Conservation (phyloP, 371 early-diverging fungal genomes). For the Mucor indicus region DNA sequence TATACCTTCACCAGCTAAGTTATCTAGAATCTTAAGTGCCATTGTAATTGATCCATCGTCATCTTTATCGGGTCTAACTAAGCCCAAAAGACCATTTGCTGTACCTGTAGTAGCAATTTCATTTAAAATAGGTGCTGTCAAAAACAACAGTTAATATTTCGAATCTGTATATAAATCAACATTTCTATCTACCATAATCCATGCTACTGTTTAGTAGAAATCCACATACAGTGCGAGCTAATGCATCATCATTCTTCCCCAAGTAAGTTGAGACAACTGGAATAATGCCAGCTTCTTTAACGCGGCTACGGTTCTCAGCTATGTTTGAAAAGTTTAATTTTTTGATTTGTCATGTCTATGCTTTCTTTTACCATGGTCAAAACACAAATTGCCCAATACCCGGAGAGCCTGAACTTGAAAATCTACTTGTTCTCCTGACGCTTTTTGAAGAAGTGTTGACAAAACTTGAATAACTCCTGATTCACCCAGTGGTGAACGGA, state of each 20-base stretch:
- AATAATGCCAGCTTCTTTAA: conserved; percentile 53
- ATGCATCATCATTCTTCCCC: conserved; percentile 27
- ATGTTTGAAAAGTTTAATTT: not conserved
- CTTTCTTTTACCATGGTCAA: conserved; percentile 64
- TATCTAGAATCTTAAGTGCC: conserved; percentile 33
- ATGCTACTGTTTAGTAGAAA: conserved; percentile 74
- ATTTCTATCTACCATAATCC: conserved; percentile 60
- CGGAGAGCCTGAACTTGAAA: conserved; percentile 60
- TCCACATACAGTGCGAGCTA: conserved; percentile 62
- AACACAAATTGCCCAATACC: conserved; percentile 75
- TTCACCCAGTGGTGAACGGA: conserved; percentile 50
- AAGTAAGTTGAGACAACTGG: conserved; percentile 42
- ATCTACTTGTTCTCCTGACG: conserved; percentile 22
- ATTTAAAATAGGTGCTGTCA: conserved; percentile 49
- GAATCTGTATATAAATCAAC: not conserved
- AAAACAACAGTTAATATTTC: too few relatives aligned
- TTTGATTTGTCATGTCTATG: not conserved
- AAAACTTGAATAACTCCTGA: conserved; percentile 34
- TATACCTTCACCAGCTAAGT: conserved; percentile 34
- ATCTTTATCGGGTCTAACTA: conserved; percentile 37
- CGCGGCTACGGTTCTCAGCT: conserved; percentile 69
- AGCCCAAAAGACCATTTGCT: conserved; percentile 27
- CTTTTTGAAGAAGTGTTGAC: conserved; percentile 25
- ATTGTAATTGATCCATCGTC: conserved; percentile 30
- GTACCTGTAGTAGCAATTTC: conserved; percentile 39